Percentiles rank a stretch among this genome's conserved stretches.
phyloP scores from a whole-genome alignment of 192 early-diverging fungal genomes.

The Backusella liffmaniae region DNA sequence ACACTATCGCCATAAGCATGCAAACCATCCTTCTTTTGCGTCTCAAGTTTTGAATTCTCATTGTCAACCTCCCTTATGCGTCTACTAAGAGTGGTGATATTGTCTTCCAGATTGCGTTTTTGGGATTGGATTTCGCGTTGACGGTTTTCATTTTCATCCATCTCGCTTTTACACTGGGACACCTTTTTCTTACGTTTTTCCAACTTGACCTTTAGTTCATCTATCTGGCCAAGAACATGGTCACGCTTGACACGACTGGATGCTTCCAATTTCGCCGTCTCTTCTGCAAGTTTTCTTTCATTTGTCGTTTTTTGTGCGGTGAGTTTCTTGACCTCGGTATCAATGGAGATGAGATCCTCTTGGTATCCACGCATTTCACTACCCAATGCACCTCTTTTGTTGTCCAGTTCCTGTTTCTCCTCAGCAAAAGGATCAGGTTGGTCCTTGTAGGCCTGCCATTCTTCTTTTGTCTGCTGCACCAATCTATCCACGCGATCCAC shows the following conservation, averaged over 20 bases:
- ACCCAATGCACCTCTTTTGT: slow-evolving; percentile 23
- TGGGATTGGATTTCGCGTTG: background rate
- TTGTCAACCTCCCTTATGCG: background rate
- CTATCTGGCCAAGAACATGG: background rate
- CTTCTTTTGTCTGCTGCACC: slow-evolving; percentile 37
- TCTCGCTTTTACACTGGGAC: background rate
- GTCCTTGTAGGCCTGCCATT: slow-evolving; percentile 33
- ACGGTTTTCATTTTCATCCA: background rate
- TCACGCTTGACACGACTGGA: background rate
- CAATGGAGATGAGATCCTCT: slow-evolving; percentile 32
- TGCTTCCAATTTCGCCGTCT: background rate
- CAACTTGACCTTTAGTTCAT: background rate
- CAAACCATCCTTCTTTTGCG: slow-evolving; percentile 64
- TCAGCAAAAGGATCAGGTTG: slow-evolving; percentile 48
- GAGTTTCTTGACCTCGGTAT: slow-evolving; percentile 39
- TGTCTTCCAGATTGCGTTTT: background rate
- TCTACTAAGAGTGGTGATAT: background rate
- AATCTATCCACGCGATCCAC: background rate
- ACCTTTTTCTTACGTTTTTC: background rate
- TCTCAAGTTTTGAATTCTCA: background rate
- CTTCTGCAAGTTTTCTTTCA: background rate
- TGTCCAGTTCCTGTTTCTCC: slow-evolving; percentile 47
- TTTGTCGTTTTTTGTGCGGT: background rate
- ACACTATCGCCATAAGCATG: slow-evolving; percentile 71
- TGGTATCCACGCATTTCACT: background rate